These are phyloP conservation scores for Nicotiana tomentosiformis DNA, from an alignment of 257 asterid genomes.

Conservation along the genomic window DNA sequence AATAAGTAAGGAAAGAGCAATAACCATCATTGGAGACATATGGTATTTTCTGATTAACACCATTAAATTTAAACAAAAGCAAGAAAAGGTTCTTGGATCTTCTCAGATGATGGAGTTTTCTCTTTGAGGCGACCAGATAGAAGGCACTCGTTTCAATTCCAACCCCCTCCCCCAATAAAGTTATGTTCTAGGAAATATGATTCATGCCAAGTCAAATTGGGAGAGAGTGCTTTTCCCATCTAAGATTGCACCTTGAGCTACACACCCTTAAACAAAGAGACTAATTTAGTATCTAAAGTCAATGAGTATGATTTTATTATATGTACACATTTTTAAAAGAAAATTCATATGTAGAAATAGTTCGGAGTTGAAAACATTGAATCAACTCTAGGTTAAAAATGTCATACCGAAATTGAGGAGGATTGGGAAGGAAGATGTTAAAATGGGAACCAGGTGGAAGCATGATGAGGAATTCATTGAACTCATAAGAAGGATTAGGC, in stretches of 20 bases:
- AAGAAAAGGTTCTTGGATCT: neutral
- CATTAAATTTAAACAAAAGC: neutral
- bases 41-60: neutral
- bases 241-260: neutral
- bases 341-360: no score
- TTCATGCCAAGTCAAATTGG: neutral
- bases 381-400: neutral
- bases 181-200: neutral
- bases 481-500: conserved; percentile 33
- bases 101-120: no score
- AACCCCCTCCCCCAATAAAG: no score
- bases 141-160: no score
- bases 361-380: neutral
- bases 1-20: no score
- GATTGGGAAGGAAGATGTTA: conserved; percentile 26
- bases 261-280: neutral
- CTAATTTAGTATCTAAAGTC: neutral
- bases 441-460: conserved; percentile 26
- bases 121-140: no score
- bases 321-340: neutral
- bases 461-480: conserved; percentile 44
- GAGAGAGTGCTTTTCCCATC: neutral
- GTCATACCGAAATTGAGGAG: conserved; percentile 20
- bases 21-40: neutral
- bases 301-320: neutral